Conservation (phyloP, 2,329 filamentous ascomycete genomes). For the Neonectria coccinea region DNA sequence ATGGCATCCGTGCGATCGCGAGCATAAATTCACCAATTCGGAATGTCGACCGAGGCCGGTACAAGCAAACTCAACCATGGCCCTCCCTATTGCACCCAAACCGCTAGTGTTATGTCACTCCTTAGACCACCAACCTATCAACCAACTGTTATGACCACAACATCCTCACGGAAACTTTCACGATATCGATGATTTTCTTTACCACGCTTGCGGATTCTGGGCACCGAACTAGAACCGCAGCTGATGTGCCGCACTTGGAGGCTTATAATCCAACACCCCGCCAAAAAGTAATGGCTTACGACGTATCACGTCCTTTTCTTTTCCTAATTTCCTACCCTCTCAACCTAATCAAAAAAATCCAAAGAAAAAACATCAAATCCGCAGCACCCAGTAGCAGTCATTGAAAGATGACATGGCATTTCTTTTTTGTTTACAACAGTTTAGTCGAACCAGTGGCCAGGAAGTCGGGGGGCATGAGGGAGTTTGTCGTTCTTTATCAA, state of each 20-base stretch:
- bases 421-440: slow-evolving; percentile 32
- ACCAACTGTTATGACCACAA: slow-evolving; percentile 43
- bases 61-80: slow-evolving; percentile 20
- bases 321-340: slow-evolving; percentile 33
- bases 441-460: slow-evolving; percentile 34
- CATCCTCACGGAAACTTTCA: slow-evolving; percentile 46
- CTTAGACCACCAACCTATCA: slow-evolving; percentile 23
- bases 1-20: slow-evolving; percentile 53
- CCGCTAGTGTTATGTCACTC: slow-evolving; percentile 26
- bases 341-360: slow-evolving; percentile 30
- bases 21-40: slow-evolving; percentile 42
- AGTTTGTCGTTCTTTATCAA: slow-evolving; percentile 38
- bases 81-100: slow-evolving; percentile 25
- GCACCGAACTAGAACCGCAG: slow-evolving; percentile 32
- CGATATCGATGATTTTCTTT: slow-evolving; percentile 48
- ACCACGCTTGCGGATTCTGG: slow-evolving; percentile 28
- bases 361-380: slow-evolving; percentile 31
- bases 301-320: slow-evolving; percentile 36
- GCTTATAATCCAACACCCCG: slow-evolving; percentile 40
- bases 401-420: slow-evolving; percentile 27
- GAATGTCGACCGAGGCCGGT: slow-evolving; percentile 18
- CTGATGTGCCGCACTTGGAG: slow-evolving; percentile 34
- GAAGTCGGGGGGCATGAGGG: slow-evolving; percentile 35
- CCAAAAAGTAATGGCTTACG: slow-evolving; percentile 37
- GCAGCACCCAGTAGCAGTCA: slow-evolving; percentile 29